Conservation (phyloP, 2,329 filamentous ascomycete species). For the Aphanocladium album region DNA sequence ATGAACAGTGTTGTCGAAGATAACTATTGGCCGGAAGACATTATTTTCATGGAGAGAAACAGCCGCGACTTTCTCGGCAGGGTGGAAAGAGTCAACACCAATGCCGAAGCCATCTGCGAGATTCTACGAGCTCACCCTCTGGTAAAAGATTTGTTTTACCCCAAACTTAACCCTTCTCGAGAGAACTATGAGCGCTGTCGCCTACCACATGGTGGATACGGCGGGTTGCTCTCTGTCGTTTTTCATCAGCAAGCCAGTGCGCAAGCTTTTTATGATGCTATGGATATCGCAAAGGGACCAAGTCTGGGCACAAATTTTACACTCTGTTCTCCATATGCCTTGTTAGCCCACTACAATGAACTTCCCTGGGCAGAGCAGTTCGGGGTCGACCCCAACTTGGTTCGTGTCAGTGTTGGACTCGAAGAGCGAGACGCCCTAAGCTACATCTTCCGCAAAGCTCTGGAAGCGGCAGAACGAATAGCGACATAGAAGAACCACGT, state of each 20-base stretch:
- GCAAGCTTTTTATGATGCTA: conserved; percentile 74
- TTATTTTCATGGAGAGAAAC: conserved; percentile 92
- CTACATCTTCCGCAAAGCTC: conserved; percentile 60
- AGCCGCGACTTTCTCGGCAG: conserved; percentile 84
- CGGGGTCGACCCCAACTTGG: conserved; percentile 73
- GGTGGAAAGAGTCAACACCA: conserved; percentile 78
- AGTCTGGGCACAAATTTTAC: conserved; percentile 97
- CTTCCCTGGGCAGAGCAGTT: conserved; percentile 82
- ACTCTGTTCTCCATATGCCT: conserved; percentile 80
- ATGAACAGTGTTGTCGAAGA: conserved; percentile 70
- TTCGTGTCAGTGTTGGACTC: conserved; percentile 84
- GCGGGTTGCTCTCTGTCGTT: conserved; percentile 79
- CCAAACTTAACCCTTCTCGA: conserved; percentile 67
- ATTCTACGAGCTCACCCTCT: conserved; percentile 55
- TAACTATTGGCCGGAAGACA: conserved; percentile 90
- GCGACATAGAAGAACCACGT: not conserved
- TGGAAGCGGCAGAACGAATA: conserved; percentile 49
- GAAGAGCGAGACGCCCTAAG: conserved; percentile 69
- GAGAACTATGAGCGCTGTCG: conserved; percentile 74
- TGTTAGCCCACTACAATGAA: conserved; percentile 88
- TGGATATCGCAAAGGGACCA: conserved; percentile 88
- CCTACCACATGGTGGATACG: conserved; percentile 74
- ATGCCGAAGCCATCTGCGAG: conserved; percentile 77
- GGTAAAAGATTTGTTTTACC: conserved; percentile 82
- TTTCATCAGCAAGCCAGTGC: conserved; percentile 69